Conservation (phyloP, 169 alveolate species). For the Theileria equi region DNA sequence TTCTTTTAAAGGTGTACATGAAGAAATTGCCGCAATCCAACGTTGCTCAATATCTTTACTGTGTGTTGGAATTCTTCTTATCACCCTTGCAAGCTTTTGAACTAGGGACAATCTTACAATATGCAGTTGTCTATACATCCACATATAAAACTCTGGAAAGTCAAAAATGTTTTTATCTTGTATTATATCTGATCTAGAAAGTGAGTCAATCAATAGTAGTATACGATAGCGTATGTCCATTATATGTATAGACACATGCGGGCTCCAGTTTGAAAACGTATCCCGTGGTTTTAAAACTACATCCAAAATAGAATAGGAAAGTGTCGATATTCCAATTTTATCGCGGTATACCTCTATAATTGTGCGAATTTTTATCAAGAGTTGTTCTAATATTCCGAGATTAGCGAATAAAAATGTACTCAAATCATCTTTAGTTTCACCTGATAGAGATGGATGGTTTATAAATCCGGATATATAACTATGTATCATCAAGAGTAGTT, state of each 20-base stretch:
- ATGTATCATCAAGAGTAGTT: slow-evolving; percentile 39
- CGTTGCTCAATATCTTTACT: slow-evolving; percentile 1
- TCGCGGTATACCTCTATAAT: slow-evolving; percentile 29
- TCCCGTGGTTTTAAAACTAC: slow-evolving; percentile 38
- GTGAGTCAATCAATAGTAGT: slow-evolving; percentile 44
- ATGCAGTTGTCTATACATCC: slow-evolving; percentile 39
- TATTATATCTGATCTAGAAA: slow-evolving; percentile 32
- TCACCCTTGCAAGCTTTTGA: slow-evolving; percentile 56
- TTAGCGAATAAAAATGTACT: slow-evolving; percentile 40
- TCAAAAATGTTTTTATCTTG: slow-evolving; percentile 24
- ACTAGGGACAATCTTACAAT: slow-evolving; percentile 22
- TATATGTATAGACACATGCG: slow-evolving; percentile 17
- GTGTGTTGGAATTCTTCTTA: slow-evolving; percentile 27
- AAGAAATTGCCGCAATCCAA: slow-evolving; percentile 26
- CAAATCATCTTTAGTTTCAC: slow-evolving; percentile 14
- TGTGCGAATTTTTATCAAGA: slow-evolving; percentile 20
- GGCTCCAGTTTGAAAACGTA: slow-evolving; percentile 27
- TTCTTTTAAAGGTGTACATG: slow-evolving; percentile 19
- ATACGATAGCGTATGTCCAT: slow-evolving; percentile 60
- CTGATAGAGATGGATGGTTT: slow-evolving; percentile 41
- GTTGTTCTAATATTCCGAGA: slow-evolving; percentile 55
- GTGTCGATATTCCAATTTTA: not conserved
- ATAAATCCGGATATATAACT: slow-evolving; percentile 20
- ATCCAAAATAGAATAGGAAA: slow-evolving; percentile 27
- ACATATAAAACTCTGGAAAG: slow-evolving; percentile 27